Conservation (phyloP, 2,329 filamentous ascomycete genomes). For the Leptodontidium sp. region DNA sequence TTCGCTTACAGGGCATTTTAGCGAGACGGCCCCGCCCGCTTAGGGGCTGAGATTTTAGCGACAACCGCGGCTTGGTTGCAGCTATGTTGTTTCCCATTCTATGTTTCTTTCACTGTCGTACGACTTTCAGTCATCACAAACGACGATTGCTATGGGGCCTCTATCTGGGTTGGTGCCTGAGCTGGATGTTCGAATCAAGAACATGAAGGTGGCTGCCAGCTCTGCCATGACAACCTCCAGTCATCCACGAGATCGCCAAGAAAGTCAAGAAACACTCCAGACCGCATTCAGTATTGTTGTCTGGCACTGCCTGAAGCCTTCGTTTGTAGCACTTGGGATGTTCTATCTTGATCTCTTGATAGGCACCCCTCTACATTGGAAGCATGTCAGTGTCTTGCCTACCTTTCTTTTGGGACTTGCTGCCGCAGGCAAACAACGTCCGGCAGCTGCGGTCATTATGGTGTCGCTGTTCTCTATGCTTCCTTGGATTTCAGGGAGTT, state of each 20-base stretch:
- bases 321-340: neutral
- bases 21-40: neutral
- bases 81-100: neutral
- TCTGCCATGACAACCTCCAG: neutral
- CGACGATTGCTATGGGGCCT: neutral
- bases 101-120: neutral
- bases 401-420: neutral
- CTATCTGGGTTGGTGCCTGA: neutral
- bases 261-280: neutral
- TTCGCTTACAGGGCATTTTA: constrained; percentile 1
- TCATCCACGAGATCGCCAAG: neutral
- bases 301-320: constrained; percentile 12
- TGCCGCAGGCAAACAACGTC: neutral
- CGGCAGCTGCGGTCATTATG: neutral
- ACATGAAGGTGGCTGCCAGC: neutral
- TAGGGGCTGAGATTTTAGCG: neutral
- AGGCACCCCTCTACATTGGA: neutral
- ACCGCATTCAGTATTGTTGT: neutral
- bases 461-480: neutral
- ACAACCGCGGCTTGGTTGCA: no score
- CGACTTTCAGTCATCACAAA: neutral
- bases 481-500: constrained; percentile 2
- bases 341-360: neutral
- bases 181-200: constrained; percentile 9
- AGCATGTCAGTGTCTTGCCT: neutral